Evolutionary conservation across 129 eudicot species (phyloP), one percentile per base, ranked within the genome.

Genomic region (Erigeron canadensis): DNA sequence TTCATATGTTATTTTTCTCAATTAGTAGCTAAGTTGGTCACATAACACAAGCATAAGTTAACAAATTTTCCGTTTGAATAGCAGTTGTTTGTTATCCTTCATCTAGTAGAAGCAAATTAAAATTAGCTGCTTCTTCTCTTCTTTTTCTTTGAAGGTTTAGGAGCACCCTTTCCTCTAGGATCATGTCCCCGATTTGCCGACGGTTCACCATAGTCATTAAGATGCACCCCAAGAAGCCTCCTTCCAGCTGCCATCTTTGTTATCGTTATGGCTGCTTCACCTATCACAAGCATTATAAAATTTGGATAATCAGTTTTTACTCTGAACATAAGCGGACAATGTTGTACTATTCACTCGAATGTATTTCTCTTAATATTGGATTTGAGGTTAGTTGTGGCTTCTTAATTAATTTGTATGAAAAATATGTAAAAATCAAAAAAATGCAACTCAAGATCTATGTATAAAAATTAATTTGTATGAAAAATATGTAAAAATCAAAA

Each of bases 101-200:
- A 48, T n/a, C n/a, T n/a, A n/a, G n/a, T n/a, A n/a, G n/a, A 22
- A 5, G 39, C 12, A 28, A 34, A 46, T 65, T 12, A 59, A 5
- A 58, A 45, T 22, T 47, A 73, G 11, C n/a, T 41, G 74, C n/a
- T 41, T 69, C 62, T 17, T 21, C 75, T 63, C 40, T 37, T 59
- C 65, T 12, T 22, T 40, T 55, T 73, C 40, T 61, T 60, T 41
- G 59, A 47, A 13, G 76, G 73, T 66, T 76, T 69, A 9, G 74
- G 78, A 47, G 38, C 15, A 39, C 57, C 73, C 71, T 62, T 79
- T 73, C 72, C 80, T 16, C 67, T 63, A 4, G 96, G 96, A 63
- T 81, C 89, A 16, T 89, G 91, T 10, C 91, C 86, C 16, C 50
- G 70, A 78, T 89, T 89, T 10, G 96, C 96, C 0, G 91, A 57